Base-by-base conservation (phyloP, 306 rosid genomes). In the Cicer bijugum region DNA sequence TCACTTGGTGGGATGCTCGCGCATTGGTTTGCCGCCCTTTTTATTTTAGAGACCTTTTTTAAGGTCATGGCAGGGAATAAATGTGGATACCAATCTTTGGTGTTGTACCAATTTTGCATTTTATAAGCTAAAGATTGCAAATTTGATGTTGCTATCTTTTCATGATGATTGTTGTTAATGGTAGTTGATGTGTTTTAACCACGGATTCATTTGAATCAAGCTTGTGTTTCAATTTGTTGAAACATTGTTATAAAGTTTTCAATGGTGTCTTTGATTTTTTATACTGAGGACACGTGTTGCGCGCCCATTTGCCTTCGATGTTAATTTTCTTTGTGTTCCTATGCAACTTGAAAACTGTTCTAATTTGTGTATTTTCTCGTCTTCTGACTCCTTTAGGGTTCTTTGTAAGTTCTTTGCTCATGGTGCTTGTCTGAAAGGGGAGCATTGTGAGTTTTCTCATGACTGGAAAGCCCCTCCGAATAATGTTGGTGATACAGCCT, bases 351-450 rank as follows among this genome's bases (percentile, higher is more conserved):
- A 11, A 59, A 52, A 12, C 19, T 59, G 23, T 78, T 61, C 58
- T 53, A 62, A 47, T 7, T 52, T 66, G 6, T 71, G 33, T 66
- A 23, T 23, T 69, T 44, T 2, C 56, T 39, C 69, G 9, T 60
- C 65, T 61, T 75, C 58, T 79, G 78, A 46, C 52, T 61, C 72
- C 17, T 83, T 5, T 83, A 95, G 99, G 96, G 85, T 90, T 75
- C 90, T 88, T 43, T 95, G 99, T 86, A 95, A 95, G 88, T 95
- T 91, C 87, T 95, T 86, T 84, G 90, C 97, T 53, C 95, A 91
- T 60, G 99, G 99, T 66, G 97, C 97, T 4, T 95, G 99, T 80
- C 78, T 95, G 72, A 95, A 95, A 83, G 99, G 99, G 88, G 97
- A 88, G 78, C 93, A 88, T 82, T 95, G 99, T 38, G 97, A 95